phyloP scores from a whole-genome alignment of 768 basidiomycete genomes.

The Amylocystis lapponica region DNA sequence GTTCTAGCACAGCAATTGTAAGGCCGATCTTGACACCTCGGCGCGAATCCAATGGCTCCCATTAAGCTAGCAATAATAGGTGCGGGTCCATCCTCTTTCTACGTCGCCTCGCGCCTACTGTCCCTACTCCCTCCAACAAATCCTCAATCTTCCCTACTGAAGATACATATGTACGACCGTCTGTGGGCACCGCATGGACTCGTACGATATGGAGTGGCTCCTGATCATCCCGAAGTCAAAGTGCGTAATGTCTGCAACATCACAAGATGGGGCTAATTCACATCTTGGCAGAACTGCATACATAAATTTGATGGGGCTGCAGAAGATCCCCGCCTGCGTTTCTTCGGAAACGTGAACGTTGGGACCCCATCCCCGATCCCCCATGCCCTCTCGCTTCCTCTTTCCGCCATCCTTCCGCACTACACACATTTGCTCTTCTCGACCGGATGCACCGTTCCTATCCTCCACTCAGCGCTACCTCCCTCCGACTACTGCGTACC shows the following conservation, averaged over 20 bases:
- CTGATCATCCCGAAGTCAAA: constrained; percentile 99
- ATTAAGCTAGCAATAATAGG: constrained; percentile 87
- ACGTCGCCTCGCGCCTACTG: constrained; percentile 83
- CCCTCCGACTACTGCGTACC: constrained; percentile 50
- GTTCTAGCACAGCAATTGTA: too few species aligned
- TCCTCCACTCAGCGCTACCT: constrained; percentile 48
- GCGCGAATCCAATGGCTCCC: constrained; percentile 17
- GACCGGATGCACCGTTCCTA: constrained; percentile 73
- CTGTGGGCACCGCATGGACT: constrained; percentile 94
- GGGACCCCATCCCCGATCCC: constrained; percentile 36
- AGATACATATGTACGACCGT: constrained; percentile 85
- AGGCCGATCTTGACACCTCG: too few species aligned
- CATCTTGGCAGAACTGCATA: constrained; percentile 72
- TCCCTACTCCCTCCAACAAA: constrained; percentile 44
- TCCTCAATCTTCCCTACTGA: constrained; percentile 32
- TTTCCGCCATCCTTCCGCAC: constrained; percentile 53
- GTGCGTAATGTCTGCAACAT: constrained; percentile 30
- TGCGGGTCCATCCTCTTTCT: constrained; percentile 96
- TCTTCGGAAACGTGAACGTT: constrained; percentile 88
- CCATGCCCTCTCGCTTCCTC: constrained; percentile 50
- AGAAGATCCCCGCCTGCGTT: constrained; percentile 72
- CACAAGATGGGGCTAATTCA: neutral
- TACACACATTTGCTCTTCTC: constrained; percentile 88
- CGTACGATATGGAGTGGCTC: constrained; percentile 94
- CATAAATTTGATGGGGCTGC: constrained; percentile 89